phyloP scores from a whole-genome alignment of 345 rosid genomes.

The Brassica napus region DNA sequence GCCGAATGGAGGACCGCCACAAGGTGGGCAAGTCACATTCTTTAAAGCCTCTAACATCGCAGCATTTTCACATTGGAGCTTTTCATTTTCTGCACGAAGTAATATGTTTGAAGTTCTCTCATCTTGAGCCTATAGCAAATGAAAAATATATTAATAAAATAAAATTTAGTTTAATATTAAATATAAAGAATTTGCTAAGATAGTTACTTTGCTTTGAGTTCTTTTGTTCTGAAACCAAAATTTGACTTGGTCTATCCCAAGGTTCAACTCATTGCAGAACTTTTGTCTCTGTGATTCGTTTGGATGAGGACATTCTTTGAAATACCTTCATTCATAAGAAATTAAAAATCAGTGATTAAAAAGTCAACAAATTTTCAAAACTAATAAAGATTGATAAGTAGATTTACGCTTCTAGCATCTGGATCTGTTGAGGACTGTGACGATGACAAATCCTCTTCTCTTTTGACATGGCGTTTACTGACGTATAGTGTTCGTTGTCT shows the following conservation, averaged over 20 bases:
- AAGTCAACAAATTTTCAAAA: background rate
- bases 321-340: conserved; percentile 43
- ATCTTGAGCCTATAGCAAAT: conserved; percentile 48
- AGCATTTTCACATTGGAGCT: conserved; percentile 49
- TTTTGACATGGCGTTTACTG: conserved; percentile 23
- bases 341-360: background rate
- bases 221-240: conserved; percentile 91
- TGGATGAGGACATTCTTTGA: conserved; percentile 69
- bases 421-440: conserved; percentile 54
- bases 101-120: conserved; percentile 52
- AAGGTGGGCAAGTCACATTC: conserved; percentile 59
- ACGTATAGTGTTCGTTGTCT: conserved; percentile 44
- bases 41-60: conserved; percentile 56
- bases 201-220: conserved; percentile 62
- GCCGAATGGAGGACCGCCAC: conserved; percentile 68
- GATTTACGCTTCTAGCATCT: conserved; percentile 56
- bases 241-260: conserved; percentile 57
- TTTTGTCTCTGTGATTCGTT: conserved; percentile 53
- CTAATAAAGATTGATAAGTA: background rate
- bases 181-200: conserved; percentile 1
- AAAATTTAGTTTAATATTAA: background rate
- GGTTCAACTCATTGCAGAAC: conserved; percentile 53
- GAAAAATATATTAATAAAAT: background rate
- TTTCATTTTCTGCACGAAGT: conserved; percentile 65
- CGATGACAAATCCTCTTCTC: conserved; percentile 45